These are phyloP conservation scores for Ceratobasidium sp. DNA, from an alignment of 1,284 basidiomycete genomes.

Conservation along the genomic window DNA sequence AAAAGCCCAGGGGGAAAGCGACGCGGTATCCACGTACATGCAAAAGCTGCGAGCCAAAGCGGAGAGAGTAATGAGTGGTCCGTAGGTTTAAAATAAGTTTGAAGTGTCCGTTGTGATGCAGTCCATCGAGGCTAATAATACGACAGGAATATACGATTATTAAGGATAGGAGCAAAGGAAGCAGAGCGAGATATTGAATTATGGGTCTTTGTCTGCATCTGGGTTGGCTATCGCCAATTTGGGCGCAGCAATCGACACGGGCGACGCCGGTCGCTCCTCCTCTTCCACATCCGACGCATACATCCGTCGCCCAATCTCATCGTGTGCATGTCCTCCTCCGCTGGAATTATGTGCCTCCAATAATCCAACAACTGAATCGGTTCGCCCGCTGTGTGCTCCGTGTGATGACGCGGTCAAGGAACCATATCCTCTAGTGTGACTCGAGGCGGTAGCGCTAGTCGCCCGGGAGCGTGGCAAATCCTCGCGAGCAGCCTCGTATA, in stretches of 20 bases:
- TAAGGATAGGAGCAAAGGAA: background rate
- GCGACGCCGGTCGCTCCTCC: constrained; percentile 23
- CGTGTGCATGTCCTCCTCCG: background rate
- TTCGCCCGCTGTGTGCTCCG: background rate
- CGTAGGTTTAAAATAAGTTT: background rate
- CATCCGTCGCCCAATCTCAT: constrained; percentile 1
- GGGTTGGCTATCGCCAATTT: constrained; percentile 35
- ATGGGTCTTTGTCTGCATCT: constrained; percentile 26
- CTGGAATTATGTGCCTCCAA: background rate
- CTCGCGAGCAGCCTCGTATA: constrained; percentile 43
- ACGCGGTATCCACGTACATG: constrained; percentile 6
- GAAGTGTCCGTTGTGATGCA: constrained; percentile 26
- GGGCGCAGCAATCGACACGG: constrained; percentile 30
- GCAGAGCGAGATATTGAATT: background rate
- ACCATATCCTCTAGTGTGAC: constrained; percentile 21
- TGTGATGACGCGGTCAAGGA: constrained; percentile 39
- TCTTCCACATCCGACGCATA: constrained; percentile 4
- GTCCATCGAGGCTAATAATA: constrained; percentile 42
- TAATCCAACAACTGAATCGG: constrained; percentile 32
- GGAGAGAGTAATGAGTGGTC: background rate
- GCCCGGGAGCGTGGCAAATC: constrained; percentile 23
- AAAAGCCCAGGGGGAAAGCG: background rate
- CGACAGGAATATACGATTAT: constrained; percentile 9
- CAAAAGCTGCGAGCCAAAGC: background rate
- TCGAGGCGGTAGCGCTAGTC: constrained; percentile 29